Percentiles rank a stretch among this genome's conserved stretches.
Conservation (phyloP, 1,284 basidiomycete species). For the Takashimella koratensis region DNA sequence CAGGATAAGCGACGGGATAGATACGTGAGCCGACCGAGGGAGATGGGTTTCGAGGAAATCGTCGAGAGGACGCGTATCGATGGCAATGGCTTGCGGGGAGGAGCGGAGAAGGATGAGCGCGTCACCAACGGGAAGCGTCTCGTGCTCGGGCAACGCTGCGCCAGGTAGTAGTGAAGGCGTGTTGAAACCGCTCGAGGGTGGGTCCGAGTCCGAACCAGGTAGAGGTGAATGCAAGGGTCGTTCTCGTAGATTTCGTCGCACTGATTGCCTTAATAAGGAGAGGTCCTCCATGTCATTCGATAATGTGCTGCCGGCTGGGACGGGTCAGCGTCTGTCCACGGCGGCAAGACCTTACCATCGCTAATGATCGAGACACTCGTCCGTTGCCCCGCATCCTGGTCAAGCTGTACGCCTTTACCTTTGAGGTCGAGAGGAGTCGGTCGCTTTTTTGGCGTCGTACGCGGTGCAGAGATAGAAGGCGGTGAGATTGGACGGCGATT, state of each 20-base stretch:
- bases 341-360: background rate
- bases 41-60: constrained; percentile 64
- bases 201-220: constrained; percentile 16
- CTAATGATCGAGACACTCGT: constrained; percentile 7
- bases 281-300: constrained; percentile 34
- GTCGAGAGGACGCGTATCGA: constrained; percentile 71
- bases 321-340: background rate
- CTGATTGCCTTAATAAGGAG: constrained; percentile 26
- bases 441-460: background rate
- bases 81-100: constrained; percentile 52
- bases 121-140: constrained; percentile 12
- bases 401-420: background rate
- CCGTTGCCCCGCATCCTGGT: background rate
- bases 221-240: constrained; percentile 30
- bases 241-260: constrained; percentile 33
- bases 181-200: constrained; percentile 15
- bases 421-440: background rate
- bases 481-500: background rate
- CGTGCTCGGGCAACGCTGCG: constrained; percentile 7
- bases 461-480: background rate
- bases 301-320: constrained; percentile 15
- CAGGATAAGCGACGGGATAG: constrained; percentile 78
- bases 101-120: constrained; percentile 16
- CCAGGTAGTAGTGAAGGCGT: constrained; percentile 11
- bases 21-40: constrained; percentile 67